Base-by-base conservation (phyloP, 371 early-diverging fungal species). In the Saksenaea vasiformis region DNA sequence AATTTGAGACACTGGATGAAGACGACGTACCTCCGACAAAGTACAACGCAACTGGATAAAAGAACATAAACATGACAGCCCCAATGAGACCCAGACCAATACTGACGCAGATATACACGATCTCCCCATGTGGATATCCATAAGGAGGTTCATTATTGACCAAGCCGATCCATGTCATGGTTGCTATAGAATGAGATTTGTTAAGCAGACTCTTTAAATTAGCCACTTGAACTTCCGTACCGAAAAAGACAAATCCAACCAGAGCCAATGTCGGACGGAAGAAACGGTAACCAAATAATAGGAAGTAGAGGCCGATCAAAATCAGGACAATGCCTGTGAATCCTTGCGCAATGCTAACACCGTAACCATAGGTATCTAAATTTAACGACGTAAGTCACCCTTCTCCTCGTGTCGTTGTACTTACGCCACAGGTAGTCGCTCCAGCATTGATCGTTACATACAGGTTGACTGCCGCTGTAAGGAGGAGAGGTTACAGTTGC, bases 161-260 rank as follows among this genome's bases (percentile, higher is more conserved):
- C 36, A 83, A 61, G 2, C 82, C 82, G 17, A 81, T 74, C 77
- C 75, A 83, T 11, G 80, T 77, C 73, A 81, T 81, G 13, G 72
- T 67, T 14, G 75, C 84, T 83, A 62, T 13, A 37, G 14, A 36
- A 54, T 51, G n/a, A 36, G 15, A 13, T n/a, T 1, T 28, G 35
- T 22, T 28, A 19, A 15, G 5, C 41, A 37, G 7, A n/a, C n/a
- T n/a, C n/a, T n/a, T n/a, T n/a, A n/a, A n/a, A n/a, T n/a, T n/a
- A n/a, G n/a, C n/a, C n/a, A n/a, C n/a, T n/a, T n/a, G n/a, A n/a
- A n/a, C n/a, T n/a, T n/a, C n/a, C n/a, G n/a, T 74, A 81, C 81
- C 81, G 65, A 80, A 79, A 51, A 81, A 76, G 27, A 83, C 65
- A 56, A 83, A 83, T 3, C 84, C 84, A n/a, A 70, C 66, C 26